Conservation (phyloP, 2,329 filamentous ascomycete genomes). For the Stylonectria norvegica region DNA sequence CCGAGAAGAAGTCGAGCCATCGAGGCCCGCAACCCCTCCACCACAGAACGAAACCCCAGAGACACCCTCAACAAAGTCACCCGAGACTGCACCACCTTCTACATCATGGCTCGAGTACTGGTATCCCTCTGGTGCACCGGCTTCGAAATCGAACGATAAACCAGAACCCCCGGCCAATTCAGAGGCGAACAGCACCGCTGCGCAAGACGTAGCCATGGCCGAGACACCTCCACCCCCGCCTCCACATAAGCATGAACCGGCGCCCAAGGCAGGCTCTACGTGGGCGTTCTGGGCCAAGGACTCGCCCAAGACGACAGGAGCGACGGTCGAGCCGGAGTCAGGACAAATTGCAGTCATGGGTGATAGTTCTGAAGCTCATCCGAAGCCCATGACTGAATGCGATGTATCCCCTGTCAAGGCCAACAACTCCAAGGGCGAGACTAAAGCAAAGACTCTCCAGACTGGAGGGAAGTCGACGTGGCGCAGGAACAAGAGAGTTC, state of each 20-base stretch:
- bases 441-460: conserved; percentile 31
- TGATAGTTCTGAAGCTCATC: conserved; percentile 55
- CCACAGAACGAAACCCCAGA: conserved; percentile 18
- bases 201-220: conserved; percentile 40
- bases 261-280: conserved; percentile 58
- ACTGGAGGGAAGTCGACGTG: conserved; percentile 30
- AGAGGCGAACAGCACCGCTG: conserved; percentile 21
- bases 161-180: conserved; percentile 9
- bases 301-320: conserved; percentile 35
- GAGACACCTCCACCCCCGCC: conserved; percentile 38
- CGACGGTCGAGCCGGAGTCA: conserved; percentile 35
- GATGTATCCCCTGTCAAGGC: conserved; percentile 40
- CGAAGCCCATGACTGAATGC: conserved; percentile 43
- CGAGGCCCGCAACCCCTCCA: conserved; percentile 22
- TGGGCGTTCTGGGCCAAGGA: conserved; percentile 81
- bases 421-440: conserved; percentile 26
- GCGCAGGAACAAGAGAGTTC: conserved; percentile 43
- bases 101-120: conserved; percentile 43
- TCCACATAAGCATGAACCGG: conserved; percentile 29
- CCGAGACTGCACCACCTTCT: conserved; percentile 18
- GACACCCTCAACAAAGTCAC: conserved; percentile 9
- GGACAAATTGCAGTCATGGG: conserved; percentile 57
- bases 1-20: conserved; percentile 12
- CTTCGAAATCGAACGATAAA: conserved; percentile 11
- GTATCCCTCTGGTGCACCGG: conserved; percentile 25